Evolutionary conservation across 805 yeast genomes (phyloP).

Genomic region (Barnettozyma californica): DNA sequence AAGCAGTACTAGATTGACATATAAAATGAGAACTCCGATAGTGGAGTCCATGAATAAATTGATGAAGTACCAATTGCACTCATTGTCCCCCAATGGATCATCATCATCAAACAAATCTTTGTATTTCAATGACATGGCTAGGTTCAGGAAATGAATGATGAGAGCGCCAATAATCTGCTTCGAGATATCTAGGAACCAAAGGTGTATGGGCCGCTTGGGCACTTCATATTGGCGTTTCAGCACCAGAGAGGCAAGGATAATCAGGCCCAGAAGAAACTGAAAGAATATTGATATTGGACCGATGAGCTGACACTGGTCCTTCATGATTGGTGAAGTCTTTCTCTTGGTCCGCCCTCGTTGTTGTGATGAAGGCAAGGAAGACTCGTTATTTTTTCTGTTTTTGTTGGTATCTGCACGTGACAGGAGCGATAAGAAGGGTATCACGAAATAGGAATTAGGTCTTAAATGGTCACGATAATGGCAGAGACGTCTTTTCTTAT

Average conservation of each 20-base stretch:
- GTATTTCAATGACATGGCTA: conserved; percentile 54
- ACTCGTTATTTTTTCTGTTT: background rate
- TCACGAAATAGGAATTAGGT: background rate
- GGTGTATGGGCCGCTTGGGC: conserved; percentile 82
- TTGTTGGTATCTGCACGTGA: conserved; percentile 1
- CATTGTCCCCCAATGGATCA: conserved; percentile 41
- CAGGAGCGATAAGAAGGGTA: background rate
- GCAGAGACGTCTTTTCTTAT: no score
- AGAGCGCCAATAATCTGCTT: conserved; percentile 87
- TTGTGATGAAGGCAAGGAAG: no score
- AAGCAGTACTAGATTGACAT: conserved; percentile 47
- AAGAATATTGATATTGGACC: conserved; percentile 85
- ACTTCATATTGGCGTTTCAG: conserved; percentile 72
- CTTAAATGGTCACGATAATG: no score
- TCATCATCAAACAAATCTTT: conserved; percentile 31
- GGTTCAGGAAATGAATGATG: conserved; percentile 75
- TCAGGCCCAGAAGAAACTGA: conserved; percentile 69
- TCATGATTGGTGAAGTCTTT: conserved; percentile 2
- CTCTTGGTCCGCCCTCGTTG: background rate
- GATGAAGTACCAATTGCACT: conserved; percentile 93
- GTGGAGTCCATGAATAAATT: conserved; percentile 90
- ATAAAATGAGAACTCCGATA: conserved; percentile 80
- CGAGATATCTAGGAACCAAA: conserved; percentile 86
- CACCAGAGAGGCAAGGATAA: conserved; percentile 70
- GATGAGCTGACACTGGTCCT: conserved; percentile 49